Evolutionary conservation across 306 rosid species (phyloP).

Genomic region (Luffa aegyptiaca): DNA sequence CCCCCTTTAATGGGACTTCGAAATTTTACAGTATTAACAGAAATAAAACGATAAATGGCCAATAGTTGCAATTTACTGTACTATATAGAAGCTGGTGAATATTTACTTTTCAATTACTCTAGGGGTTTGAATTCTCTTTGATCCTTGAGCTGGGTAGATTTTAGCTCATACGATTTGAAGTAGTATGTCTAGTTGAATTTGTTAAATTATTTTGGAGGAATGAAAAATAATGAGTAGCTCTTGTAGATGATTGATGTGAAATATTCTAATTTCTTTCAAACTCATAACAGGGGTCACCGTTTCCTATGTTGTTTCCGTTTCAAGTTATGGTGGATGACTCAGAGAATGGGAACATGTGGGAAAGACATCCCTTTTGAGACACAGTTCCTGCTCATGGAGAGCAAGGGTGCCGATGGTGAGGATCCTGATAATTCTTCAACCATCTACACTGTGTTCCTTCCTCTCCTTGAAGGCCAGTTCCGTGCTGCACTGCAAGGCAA

Average conservation of each 20-base stretch:
- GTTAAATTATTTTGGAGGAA: background rate
- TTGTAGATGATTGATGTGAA: background rate
- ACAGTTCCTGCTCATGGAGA: constrained; percentile 86
- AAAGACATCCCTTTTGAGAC: constrained; percentile 90
- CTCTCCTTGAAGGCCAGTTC: constrained; percentile 88
- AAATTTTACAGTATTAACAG: background rate
- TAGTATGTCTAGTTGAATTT: background rate
- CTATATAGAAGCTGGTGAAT: background rate
- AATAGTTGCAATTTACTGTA: background rate
- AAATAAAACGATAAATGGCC: background rate
- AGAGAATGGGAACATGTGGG: constrained; percentile 85
- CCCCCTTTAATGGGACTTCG: background rate
- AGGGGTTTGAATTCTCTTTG: background rate
- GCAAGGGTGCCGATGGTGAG: constrained; percentile 33
- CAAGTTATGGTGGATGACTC: constrained; percentile 99
- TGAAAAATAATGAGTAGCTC: background rate
- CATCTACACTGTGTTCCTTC: constrained; percentile 83
- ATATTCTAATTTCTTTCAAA: background rate
- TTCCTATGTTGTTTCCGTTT: constrained; percentile 90
- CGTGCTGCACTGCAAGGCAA: constrained; percentile 92
- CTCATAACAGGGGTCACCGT: constrained; percentile 45
- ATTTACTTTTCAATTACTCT: background rate
- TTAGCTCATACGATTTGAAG: background rate
- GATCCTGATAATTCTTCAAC: constrained; percentile 37
- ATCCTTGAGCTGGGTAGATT: background rate